Base-by-base conservation (phyloP, 768 basidiomycete species). In the Tylopilus cervinicoccineus region DNA sequence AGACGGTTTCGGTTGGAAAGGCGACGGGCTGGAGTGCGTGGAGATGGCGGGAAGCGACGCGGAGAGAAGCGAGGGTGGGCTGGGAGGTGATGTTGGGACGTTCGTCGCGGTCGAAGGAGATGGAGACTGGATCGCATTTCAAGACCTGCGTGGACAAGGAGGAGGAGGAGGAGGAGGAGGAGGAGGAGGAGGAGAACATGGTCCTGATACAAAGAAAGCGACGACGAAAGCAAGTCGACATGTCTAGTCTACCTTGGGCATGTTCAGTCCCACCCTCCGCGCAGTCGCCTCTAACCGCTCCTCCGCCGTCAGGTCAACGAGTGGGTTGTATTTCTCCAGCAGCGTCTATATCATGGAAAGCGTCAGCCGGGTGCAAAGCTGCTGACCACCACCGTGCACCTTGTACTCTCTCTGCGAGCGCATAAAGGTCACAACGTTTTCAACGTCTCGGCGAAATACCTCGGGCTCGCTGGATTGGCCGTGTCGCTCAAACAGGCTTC, bases 1-100 rank as follows among this genome's bases (percentile, higher is more conserved):
- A 99, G 11, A 99, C 96, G 0, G 96, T 98, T 69, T 99, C 96
- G 26, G 96, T 97, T 0, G 96, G 95, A 63, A 99, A 89, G 0
- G 86, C 94, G 47, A 98, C 86, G 19, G 79, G 74, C 48, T 80
- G 72, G 14, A 66, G 58, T 20, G 69, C 69, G 28, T 75, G 56
- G 38, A 74, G 76, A 47, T 78, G 74, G 47, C 73, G 70, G 6
- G 81, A 70, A 1, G 88, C 90, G 17, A 63, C 59, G 41, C 74
- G 62, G 51, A 92, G 70, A 17, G 84, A 76, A 22, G 71, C 61
- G 17, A 70, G 64, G 6, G 88, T 84, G 45, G 76, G 72, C 19
- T 67, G 58, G 28, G 74, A 79, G 7, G 76, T 60, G 43, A 88
- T 70, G 9, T 60, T 58, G 0, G 85, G 83, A 16, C 63, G 54